These are phyloP conservation scores for Backusella psychrophila DNA, from an alignment of 192 early-diverging fungal genomes.

Conservation along the genomic window DNA sequence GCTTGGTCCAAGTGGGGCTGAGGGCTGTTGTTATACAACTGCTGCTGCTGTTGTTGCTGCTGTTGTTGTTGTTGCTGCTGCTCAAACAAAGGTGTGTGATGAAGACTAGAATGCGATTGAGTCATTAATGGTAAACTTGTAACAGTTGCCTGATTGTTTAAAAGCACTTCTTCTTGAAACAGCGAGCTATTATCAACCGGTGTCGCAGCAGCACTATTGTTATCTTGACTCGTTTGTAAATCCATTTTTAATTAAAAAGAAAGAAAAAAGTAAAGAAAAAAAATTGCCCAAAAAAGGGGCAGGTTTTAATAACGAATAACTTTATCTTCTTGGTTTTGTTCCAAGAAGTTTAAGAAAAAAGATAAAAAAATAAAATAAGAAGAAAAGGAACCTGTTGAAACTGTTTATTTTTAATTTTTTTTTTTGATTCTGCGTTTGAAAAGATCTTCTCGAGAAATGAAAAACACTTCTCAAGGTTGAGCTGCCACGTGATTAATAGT, in stretches of 20 bases:
- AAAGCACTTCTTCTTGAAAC: neutral
- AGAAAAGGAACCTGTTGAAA: slow-evolving; percentile 1
- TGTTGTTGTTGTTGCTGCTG: neutral
- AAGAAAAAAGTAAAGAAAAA: neutral
- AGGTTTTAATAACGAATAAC: neutral
- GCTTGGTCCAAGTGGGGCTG: neutral
- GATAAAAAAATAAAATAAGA: neutral
- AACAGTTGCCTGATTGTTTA: neutral
- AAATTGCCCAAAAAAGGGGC: neutral
- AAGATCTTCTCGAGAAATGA: neutral
- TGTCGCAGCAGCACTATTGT: neutral
- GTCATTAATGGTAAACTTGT: neutral
- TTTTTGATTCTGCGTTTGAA: neutral
- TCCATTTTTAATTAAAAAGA: neutral
- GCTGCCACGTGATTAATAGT: too few species aligned
- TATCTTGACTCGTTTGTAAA: neutral
- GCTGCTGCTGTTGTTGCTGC: neutral
- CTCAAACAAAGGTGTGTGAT: neutral
- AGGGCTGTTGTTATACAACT: neutral
- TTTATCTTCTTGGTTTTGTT: neutral
- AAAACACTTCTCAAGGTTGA: neutral
- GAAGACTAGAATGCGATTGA: neutral
- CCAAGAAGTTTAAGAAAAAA: neutral
- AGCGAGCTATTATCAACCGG: neutral
- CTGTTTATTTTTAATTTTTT: neutral